phyloP scores from a whole-genome alignment of 257 asterid genomes.

The Solanum piurae region DNA sequence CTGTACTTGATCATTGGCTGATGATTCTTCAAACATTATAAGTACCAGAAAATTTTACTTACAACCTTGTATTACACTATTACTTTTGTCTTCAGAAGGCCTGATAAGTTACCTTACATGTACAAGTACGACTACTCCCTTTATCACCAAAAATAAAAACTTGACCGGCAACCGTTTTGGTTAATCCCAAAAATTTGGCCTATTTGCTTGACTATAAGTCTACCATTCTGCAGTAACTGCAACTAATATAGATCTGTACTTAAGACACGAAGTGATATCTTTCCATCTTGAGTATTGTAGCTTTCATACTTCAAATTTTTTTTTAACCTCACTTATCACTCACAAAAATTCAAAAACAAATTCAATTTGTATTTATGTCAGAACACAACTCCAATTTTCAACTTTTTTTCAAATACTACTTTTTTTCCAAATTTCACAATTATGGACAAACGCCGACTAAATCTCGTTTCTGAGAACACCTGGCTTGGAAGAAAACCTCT shows the following conservation, averaged over 20 bases:
- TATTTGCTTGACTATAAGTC: neutral
- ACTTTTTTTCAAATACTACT: neutral
- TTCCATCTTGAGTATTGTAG: neutral
- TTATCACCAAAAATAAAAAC: neutral
- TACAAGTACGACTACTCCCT: neutral
- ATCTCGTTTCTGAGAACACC: neutral
- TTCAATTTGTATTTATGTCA: neutral
- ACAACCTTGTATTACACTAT: neutral
- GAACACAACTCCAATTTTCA: neutral
- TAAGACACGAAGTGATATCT: neutral
- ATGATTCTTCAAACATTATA: neutral
- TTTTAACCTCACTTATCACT: neutral
- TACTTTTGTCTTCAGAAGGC: neutral
- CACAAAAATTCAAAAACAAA: neutral
- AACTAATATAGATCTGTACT: neutral
- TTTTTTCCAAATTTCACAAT: neutral
- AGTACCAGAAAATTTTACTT: neutral
- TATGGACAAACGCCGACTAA: neutral
- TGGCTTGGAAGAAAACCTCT: neutral
- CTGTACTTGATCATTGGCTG: neutral
- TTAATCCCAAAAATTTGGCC: neutral
- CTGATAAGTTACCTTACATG: neutral
- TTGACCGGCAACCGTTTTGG: neutral
- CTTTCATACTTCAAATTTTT: neutral
- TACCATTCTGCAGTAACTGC: neutral